Evolutionary conservation across 768 basidiomycete species (phyloP), one percentile per base, ranked within the genome.

Genomic region (Lactarius tabidus): DNA sequence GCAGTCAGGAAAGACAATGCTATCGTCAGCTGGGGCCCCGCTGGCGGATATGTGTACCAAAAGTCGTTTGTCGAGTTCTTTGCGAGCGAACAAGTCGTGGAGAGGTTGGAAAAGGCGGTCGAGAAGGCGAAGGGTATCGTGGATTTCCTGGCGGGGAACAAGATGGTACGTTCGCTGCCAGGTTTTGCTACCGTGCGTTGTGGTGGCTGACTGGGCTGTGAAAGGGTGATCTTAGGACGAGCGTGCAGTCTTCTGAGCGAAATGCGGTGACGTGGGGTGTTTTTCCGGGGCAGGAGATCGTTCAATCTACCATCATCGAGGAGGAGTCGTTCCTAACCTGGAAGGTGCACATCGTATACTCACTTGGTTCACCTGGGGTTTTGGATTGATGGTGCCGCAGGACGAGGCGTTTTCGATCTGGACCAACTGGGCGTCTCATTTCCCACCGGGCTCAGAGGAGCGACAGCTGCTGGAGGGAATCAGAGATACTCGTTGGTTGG

Each of bases 261-360:
- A 98, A 98, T 75, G 95, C 94, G 0, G 97, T 99, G 8, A 99
- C 97, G 1, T 99, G 97, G 97, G 97, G 95, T 63, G 89, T 98
- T 6, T 99, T 99, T 75, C 93, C 95, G 0, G 97, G 93, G 0
- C 91, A 97, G 73, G 97, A 99, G 76, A 89, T 99, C 54, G 85
- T 88, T 2, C 96, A 97, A 72, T 92, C 96, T 6, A 99, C 97
- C 0, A 94, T 98, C 69, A 98, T 99, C 38, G 97, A 98, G 73
- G 85, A 85, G 57, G 90, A n/a, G 72, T 96, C 93, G 17, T 99
- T 99, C 81, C 77, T 92, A 38, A 88, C 93, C 0, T 99, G 97
- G 97, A 98, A 95, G 89, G 96, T 95, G 55, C 57, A n/a, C n/a
- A n/a, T n/a, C n/a, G 82, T 70, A 51, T 17, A 31, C 2, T 53